Conservation (phyloP, 129 eudicot species). For the Oenanthe sinensis region DNA sequence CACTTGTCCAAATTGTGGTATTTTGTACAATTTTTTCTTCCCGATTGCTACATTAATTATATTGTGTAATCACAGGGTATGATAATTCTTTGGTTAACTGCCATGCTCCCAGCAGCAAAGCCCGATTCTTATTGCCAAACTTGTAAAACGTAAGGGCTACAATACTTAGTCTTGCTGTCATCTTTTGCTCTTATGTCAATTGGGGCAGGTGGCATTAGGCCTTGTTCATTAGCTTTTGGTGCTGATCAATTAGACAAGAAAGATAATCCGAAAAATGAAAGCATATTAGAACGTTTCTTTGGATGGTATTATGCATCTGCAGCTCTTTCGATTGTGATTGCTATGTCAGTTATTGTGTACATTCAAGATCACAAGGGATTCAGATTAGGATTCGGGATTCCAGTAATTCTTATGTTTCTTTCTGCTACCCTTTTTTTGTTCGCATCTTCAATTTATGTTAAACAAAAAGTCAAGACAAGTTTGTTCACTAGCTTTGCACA, state of each 20-base stretch:
- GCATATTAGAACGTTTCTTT: slow-evolving; percentile 54
- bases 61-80: slow-evolving; percentile 38
- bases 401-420: slow-evolving; percentile 55
- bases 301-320: slow-evolving; percentile 71
- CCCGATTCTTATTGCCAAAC: slow-evolving; percentile 26
- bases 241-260: slow-evolving; percentile 69
- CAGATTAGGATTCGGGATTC: slow-evolving; percentile 71
- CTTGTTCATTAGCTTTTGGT: slow-evolving; percentile 82
- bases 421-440: slow-evolving; percentile 48
- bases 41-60: neutral
- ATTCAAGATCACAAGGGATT: slow-evolving; percentile 76
- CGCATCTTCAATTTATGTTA: slow-evolving; percentile 62
- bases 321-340: slow-evolving; percentile 43
- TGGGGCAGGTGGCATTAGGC: slow-evolving; percentile 93
- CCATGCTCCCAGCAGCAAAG: slow-evolving; percentile 41
- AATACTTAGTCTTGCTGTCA: slow-evolving; percentile 33
- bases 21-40: neutral
- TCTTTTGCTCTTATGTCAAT: slow-evolving; percentile 64
- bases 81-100: slow-evolving; percentile 65
- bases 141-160: slow-evolving; percentile 48
- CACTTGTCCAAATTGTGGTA: neutral
- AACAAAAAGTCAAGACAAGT: slow-evolving; percentile 35
- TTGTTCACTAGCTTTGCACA: slow-evolving; percentile 35
- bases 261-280: slow-evolving; percentile 37
- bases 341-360: slow-evolving; percentile 54